These are phyloP conservation scores for Leonotis leonurus DNA, from an alignment of 257 asterid genomes.

Conservation along the genomic window DNA sequence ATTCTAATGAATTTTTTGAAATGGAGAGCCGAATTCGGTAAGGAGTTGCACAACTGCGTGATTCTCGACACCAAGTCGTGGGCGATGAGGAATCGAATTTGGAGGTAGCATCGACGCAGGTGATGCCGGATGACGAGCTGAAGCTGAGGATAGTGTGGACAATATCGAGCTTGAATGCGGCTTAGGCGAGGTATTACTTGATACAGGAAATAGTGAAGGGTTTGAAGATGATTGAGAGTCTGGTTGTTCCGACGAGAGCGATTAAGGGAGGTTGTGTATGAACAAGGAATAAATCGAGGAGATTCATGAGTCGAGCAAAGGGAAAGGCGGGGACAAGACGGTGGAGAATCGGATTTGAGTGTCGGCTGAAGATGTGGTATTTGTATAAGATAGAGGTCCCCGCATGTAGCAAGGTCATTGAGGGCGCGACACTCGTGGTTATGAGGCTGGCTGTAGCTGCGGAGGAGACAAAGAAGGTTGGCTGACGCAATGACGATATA, in stretches of 20 bases:
- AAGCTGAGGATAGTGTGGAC: conserved; percentile 62
- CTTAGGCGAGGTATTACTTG: conserved; percentile 54
- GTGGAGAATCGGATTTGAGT: conserved; percentile 32
- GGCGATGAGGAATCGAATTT: background rate
- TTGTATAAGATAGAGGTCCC: conserved; percentile 46
- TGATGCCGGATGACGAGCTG: conserved; percentile 42
- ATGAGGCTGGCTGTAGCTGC: conserved; percentile 35
- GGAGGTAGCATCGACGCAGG: no score
- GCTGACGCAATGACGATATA: conserved; percentile 20
- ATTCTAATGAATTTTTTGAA: conserved; percentile 29
- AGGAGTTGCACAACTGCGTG: conserved; percentile 54
- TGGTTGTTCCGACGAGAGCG: conserved; percentile 52
- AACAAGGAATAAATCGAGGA: conserved; percentile 40
- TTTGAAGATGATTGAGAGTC: conserved; percentile 20
- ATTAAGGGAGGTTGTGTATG: conserved; percentile 54
- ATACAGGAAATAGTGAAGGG: conserved; percentile 30
- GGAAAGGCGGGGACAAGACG: background rate
- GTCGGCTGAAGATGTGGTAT: conserved; percentile 80
- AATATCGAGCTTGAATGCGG: conserved; percentile 57
- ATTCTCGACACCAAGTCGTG: conserved; percentile 48
- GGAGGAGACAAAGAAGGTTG: conserved; percentile 7
- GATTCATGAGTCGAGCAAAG: conserved; percentile 19
- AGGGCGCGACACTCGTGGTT: conserved; percentile 65
- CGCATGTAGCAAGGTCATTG: conserved; percentile 42
- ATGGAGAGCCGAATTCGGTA: conserved; percentile 75